A percentile compares a stretch with the other conserved stretches of the same genome.
Conservation (phyloP, 2,329 filamentous ascomycete genomes). For the Cephalotrichum gorgonifer region DNA sequence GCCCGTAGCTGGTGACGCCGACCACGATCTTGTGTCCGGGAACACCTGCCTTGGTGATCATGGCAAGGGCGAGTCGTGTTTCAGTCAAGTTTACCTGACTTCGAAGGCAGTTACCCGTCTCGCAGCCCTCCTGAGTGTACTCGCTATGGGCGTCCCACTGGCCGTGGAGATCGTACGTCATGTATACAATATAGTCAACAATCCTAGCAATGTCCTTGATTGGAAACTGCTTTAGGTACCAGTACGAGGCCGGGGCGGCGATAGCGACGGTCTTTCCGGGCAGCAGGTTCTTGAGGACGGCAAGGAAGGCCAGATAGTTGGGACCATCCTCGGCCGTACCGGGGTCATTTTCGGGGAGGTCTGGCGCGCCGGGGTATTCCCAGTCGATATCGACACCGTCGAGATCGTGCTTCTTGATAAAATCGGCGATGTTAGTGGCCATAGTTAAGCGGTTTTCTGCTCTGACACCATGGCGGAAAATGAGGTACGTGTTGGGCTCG, state of each 20-base stretch:
- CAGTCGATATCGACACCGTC: slow-evolving; percentile 33
- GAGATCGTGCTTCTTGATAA: slow-evolving; percentile 18
- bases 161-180: slow-evolving; percentile 23
- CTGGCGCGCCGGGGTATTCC: slow-evolving; percentile 27
- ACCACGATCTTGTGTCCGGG: slow-evolving; percentile 18
- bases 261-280: slow-evolving; percentile 20
- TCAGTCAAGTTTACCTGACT: slow-evolving; percentile 26
- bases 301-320: slow-evolving; percentile 21
- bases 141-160: slow-evolving; percentile 14
- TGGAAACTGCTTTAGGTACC: slow-evolving; percentile 25
- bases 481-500: slow-evolving; percentile 13
- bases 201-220: slow-evolving; percentile 18
- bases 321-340: slow-evolving; percentile 14
- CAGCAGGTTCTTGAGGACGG: slow-evolving; percentile 7
- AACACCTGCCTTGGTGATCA: slow-evolving; percentile 23
- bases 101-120: slow-evolving; percentile 21
- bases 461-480: slow-evolving; percentile 15
- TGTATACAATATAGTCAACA: slow-evolving; percentile 23
- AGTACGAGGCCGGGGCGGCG: slow-evolving; percentile 25
- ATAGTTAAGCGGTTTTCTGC: slow-evolving; percentile 13
- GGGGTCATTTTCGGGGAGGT: slow-evolving; percentile 16
- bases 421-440: slow-evolving; percentile 19
- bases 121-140: slow-evolving; percentile 11
- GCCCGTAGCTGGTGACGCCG: slow-evolving; percentile 19
- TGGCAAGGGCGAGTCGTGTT: slow-evolving; percentile 18